Evolutionary conservation across 257 asterid genomes (phyloP), one percentile per base, ranked within the genome.

Genomic region (Marsdenia floribunda): DNA sequence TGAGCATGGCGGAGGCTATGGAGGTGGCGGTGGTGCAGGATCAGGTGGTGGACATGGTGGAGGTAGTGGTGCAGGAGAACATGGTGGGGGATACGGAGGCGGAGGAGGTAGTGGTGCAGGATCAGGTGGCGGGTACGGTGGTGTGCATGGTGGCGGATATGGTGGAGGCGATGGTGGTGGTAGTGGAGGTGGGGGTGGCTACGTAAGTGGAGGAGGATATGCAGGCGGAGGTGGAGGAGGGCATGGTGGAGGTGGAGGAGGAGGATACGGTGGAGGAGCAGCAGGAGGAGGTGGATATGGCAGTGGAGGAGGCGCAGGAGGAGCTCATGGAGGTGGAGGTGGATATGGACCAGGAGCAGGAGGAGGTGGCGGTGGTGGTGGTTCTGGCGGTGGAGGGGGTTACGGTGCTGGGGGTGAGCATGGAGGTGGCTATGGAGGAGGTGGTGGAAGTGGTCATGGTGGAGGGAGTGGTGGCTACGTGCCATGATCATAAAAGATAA

Each of bases 71-170:
- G 83, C 84, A 0, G 86, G 83, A 1, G 80, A 73, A 5, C 70
- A 76, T 1, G 87, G 73, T 42, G 83, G 85, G 37, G 86, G 88
- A 0, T 59, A 68, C 0, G 84, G 76, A 21, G 86, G 78, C 8
- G 82, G 82, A 11, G 89, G 87, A 29, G 52, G 70, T 33, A 82
- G 82, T 19, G 85, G 80, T 22, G 88, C 88, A 0, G 85, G 84
- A 0, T 85, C 86, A 0, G 72, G 80, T 37, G 82, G 82, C 3
- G 79, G 18, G 13, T 80, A 73, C 0, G 87, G 87, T 35, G 88
- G 92, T 1, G 82, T 24, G 24, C 74, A 78, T 33, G 84, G 78
- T 37, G 87, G 84, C 8, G 91, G 88, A 21, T 79, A 77, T 4
- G 59, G 59, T 16, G 57, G 57, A 52, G 57, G 57, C 3, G 57